A percentile compares a stretch with the other conserved stretches of the same genome.
These are phyloP conservation scores for Trichoderma gracile DNA, from an alignment of 2,329 filamentous ascomycete species.

Conservation along the genomic window DNA sequence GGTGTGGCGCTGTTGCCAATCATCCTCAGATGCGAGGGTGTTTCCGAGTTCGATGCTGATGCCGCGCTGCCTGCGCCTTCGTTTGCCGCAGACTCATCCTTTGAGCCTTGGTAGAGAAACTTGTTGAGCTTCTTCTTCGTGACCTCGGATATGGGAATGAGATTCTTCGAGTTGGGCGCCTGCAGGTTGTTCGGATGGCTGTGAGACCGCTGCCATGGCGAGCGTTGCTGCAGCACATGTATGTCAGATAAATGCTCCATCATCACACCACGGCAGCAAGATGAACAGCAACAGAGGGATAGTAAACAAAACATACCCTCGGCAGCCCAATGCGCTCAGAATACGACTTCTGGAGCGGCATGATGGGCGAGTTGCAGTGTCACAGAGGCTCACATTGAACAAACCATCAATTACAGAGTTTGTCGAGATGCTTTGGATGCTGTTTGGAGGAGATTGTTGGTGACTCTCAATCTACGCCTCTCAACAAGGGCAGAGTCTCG, in stretches of 20 bases:
- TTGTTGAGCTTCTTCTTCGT: constrained; percentile 64
- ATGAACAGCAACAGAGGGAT: constrained; percentile 5
- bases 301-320: constrained; percentile 36
- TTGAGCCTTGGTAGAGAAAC: constrained; percentile 46
- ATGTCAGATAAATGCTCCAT: neutral
- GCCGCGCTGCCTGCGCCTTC: constrained; percentile 12
- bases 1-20: constrained; percentile 46
- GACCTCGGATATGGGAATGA: constrained; percentile 55
- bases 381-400: constrained; percentile 29
- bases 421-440: neutral
- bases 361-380: constrained; percentile 30
- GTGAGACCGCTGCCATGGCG: constrained; percentile 56
- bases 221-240: constrained; percentile 38
- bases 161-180: constrained; percentile 40
- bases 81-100: constrained; percentile 29
- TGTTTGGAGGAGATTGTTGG: neutral
- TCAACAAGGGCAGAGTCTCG: constrained; percentile 17
- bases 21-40: constrained; percentile 29
- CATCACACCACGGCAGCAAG: no score
- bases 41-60: neutral
- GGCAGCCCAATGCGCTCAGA: constrained; percentile 40
- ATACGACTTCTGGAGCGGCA: constrained; percentile 47
- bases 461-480: neutral
- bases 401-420: constrained; percentile 19
- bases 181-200: constrained; percentile 49